Evolutionary conservation across 768 basidiomycete genomes (phyloP).

Genomic region (Tylopilus balloui): DNA sequence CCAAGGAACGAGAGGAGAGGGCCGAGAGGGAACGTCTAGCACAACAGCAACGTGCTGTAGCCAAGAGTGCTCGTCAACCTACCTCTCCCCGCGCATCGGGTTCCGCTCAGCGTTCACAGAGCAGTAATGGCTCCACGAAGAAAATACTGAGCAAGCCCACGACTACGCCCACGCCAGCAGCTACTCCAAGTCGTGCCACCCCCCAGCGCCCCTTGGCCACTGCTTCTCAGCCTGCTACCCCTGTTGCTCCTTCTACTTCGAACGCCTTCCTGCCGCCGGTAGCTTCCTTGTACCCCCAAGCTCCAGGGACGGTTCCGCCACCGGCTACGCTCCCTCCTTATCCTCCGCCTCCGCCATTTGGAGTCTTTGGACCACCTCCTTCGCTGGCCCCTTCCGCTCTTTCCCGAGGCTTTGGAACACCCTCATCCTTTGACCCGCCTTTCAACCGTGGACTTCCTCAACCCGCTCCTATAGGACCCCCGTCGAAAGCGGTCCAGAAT

Average conservation of each 20-base stretch:
- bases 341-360: conserved; percentile 47
- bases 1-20: conserved; percentile 61
- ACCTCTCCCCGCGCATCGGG: conserved; percentile 50
- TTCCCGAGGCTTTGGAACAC: conserved; percentile 48
- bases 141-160: conserved; percentile 55
- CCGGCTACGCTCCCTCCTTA: conserved; percentile 50
- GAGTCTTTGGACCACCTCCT: conserved; percentile 43
- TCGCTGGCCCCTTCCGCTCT: conserved; percentile 52
- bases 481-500: conserved; percentile 37
- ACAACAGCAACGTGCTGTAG: conserved; percentile 49
- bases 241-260: conserved; percentile 26
- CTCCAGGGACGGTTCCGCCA: conserved; percentile 41
- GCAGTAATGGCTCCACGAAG: conserved; percentile 49
- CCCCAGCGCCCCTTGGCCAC: conserved; percentile 35
- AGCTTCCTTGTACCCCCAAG: conserved; percentile 46
- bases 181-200: conserved; percentile 34
- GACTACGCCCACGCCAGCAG: conserved; percentile 28
- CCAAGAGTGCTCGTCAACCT: conserved; percentile 45
- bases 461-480: conserved; percentile 54
- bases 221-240: conserved; percentile 45
- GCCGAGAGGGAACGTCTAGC: conserved; percentile 43
- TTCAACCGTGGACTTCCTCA: conserved; percentile 41
- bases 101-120: conserved; percentile 44
- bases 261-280: conserved; percentile 43
- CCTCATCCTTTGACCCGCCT: conserved; percentile 50